phyloP scores from a whole-genome alignment of 768 basidiomycete species.

The Pleurotus djamor region DNA sequence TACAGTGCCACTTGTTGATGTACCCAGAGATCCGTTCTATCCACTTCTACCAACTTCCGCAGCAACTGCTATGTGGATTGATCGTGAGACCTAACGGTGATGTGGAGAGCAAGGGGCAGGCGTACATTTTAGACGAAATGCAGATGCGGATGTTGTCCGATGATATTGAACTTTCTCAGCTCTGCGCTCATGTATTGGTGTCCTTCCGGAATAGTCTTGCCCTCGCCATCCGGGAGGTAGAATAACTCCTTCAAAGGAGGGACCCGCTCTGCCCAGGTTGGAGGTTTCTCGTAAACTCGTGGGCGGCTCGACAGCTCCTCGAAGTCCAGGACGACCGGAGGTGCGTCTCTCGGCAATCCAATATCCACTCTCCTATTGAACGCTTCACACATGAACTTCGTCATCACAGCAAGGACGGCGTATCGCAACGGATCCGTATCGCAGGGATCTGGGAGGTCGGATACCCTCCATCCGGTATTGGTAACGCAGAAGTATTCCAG shows the following conservation, averaged over 20 bases:
- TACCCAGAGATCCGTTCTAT: too few species aligned
- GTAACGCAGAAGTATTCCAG: conserved; percentile 16
- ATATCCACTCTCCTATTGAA: conserved; percentile 14
- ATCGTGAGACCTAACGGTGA: neutral
- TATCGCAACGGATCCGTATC: conserved; percentile 16
- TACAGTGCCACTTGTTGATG: too few species aligned
- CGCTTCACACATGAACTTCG: conserved; percentile 10
- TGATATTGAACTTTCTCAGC: neutral
- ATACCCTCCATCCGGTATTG: conserved; percentile 14
- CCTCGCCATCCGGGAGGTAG: neutral
- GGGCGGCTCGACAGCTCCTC: neutral
- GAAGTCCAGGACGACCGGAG: conserved; percentile 3
- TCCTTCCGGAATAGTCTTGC: neutral
- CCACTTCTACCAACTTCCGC: too few species aligned
- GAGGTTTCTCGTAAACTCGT: neutral
- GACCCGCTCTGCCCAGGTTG: neutral
- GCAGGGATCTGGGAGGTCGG: conserved; percentile 15
- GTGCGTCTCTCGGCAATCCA: conserved; percentile 14
- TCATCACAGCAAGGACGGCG: conserved; percentile 10
- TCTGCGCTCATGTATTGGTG: neutral
- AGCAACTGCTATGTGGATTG: neutral
- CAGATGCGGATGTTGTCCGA: neutral
- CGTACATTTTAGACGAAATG: neutral
- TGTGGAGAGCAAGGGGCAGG: neutral
- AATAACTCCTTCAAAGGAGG: neutral